phyloP scores from a whole-genome alignment of 2,329 filamentous ascomycete genomes.

The Rachicladosporium sp. region DNA sequence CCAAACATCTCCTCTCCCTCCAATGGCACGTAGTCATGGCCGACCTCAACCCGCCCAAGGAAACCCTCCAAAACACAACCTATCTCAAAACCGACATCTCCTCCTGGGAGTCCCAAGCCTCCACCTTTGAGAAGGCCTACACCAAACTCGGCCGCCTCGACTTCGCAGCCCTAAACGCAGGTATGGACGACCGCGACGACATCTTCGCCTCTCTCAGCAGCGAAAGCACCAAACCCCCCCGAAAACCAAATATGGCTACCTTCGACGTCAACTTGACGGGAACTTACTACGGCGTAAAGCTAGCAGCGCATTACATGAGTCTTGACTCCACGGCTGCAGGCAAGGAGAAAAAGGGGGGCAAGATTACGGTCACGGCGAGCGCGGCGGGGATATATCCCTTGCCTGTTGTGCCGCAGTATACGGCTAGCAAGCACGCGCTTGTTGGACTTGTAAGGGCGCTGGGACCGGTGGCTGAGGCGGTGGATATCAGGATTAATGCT shows the following conservation, averaged over 20 bases:
- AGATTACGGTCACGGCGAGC: constrained; percentile 24
- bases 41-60: constrained; percentile 29
- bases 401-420: constrained; percentile 28
- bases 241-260: constrained; percentile 23
- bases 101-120: constrained; percentile 16
- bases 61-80: constrained; percentile 14
- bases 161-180: constrained; percentile 23
- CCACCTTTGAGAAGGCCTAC: constrained; percentile 16
- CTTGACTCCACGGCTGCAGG: constrained; percentile 11
- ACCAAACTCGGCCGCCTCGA: constrained; percentile 17
- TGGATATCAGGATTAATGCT: constrained; percentile 28
- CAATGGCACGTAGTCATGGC: constrained; percentile 32
- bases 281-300: constrained; percentile 25
- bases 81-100: constrained; percentile 26
- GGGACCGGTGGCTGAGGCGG: constrained; percentile 22
- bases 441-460: constrained; percentile 27
- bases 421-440: constrained; percentile 31
- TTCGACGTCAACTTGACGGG: constrained; percentile 23
- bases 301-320: constrained; percentile 27
- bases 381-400: constrained; percentile 24
- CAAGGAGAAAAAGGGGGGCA: constrained; percentile 14
- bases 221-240: constrained; percentile 13
- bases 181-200: constrained; percentile 25
- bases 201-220: constrained; percentile 18
- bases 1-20: constrained; percentile 28